Percentiles rank a stretch among this genome's conserved stretches.
Conservation (phyloP, 768 basidiomycete genomes). For the Termitomyces sp. region DNA sequence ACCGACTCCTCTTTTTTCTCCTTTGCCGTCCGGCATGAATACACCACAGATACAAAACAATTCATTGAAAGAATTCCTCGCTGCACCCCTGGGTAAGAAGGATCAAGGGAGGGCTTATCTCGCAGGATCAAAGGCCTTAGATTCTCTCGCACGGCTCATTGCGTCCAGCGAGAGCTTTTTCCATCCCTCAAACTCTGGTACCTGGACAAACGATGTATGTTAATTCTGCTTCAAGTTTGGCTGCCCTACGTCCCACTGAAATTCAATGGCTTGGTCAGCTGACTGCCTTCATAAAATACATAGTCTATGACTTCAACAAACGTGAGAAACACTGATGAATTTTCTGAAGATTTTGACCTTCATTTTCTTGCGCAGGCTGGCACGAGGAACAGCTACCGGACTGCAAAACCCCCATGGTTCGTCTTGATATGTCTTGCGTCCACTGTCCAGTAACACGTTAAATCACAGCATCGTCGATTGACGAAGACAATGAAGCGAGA, state of each 20-base stretch:
- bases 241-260: neutral
- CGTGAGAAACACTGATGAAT: constrained; percentile 34
- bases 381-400: constrained; percentile 72
- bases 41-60: constrained; percentile 52
- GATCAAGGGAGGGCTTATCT: constrained; percentile 56
- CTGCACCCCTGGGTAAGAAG: constrained; percentile 54
- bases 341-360: neutral
- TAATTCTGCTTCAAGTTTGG: neutral
- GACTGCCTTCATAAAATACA: constrained; percentile 81
- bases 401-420: constrained; percentile 76
- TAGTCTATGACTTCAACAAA: constrained; percentile 84
- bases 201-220: constrained; percentile 75
- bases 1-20: constrained; percentile 75
- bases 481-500: constrained; percentile 80
- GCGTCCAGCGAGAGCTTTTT: constrained; percentile 90
- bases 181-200: constrained; percentile 85
- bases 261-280: constrained; percentile 39
- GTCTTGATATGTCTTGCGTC: constrained; percentile 12
- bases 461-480: constrained; percentile 63
- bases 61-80: constrained; percentile 54
- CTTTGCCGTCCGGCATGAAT: constrained; percentile 58
- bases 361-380: constrained; percentile 50
- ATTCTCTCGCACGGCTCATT: constrained; percentile 81
- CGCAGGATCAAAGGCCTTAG: constrained; percentile 83
- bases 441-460: neutral